Evolutionary conservation across 148 eudicot genomes (phyloP).

Genomic region (Silene uniflora): DNA sequence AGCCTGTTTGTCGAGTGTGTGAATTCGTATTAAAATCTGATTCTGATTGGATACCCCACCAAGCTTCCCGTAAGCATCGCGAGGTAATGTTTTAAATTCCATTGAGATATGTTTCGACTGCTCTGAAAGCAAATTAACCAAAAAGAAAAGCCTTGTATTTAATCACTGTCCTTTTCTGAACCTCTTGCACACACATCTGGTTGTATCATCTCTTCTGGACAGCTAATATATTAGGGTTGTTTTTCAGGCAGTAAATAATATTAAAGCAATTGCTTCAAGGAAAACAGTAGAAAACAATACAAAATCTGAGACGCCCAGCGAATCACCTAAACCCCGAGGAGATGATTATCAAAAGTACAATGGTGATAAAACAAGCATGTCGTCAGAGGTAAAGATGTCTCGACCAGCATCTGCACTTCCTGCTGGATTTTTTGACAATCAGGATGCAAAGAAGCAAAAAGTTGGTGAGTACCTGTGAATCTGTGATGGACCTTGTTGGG

Average conservation of each 20-base stretch:
- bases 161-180: neutral
- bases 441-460: conserved; percentile 56
- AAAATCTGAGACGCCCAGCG: conserved; percentile 42
- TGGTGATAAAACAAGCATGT: conserved; percentile 30
- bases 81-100: conserved; percentile 49
- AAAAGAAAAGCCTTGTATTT: neutral
- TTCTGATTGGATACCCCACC: conserved; percentile 76
- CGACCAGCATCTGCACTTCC: conserved; percentile 61
- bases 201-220: neutral
- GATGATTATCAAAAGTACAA: conserved; percentile 28
- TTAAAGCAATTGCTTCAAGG: conserved; percentile 72
- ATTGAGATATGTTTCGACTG: neutral
- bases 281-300: conserved; percentile 35
- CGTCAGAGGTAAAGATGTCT: conserved; percentile 36
- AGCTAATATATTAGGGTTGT: conserved; percentile 12
- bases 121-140: neutral
- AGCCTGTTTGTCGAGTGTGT: conserved; percentile 90
- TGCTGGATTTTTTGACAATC: conserved; percentile 67
- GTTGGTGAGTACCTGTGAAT: conserved; percentile 40
- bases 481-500: neutral
- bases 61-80: conserved; percentile 83
- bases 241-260: conserved; percentile 60
- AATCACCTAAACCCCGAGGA: conserved; percentile 34
- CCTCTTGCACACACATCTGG: neutral
- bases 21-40: conserved; percentile 74